Evolutionary conservation across 495 filamentous ascomycete species (phyloP).

Genomic region (Lindgomyces ingoldianus): DNA sequence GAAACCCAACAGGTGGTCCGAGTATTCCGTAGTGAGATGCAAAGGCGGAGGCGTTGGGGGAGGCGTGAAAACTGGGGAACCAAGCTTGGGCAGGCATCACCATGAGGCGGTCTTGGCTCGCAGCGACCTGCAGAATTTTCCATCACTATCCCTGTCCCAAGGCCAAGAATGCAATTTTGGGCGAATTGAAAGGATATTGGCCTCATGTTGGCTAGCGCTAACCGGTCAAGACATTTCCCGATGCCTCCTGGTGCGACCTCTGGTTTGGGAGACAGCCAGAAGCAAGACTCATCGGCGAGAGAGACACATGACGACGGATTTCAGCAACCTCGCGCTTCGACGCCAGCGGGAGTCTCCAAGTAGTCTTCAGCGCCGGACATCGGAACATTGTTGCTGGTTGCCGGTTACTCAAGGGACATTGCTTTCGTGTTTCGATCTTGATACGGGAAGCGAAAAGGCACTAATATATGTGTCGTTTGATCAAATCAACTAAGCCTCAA

Average conservation of each 20-base stretch:
- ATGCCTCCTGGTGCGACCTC: conserved; percentile 2
- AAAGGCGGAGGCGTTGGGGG: conserved; percentile 23
- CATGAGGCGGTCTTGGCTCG: conserved; percentile 9
- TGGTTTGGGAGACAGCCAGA: neutral
- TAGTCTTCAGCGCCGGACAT: neutral
- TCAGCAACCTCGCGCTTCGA: neutral
- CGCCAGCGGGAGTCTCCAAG: neutral
- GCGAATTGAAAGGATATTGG: conserved; percentile 34
- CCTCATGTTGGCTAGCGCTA: conserved; percentile 18
- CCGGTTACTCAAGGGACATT: neutral
- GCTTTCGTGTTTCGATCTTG: neutral
- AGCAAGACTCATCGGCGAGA: neutral
- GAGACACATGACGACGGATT: neutral
- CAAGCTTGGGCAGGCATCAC: conserved; percentile 28
- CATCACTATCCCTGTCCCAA: neutral
- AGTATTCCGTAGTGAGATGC: conserved; percentile 1
- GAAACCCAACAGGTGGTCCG: conserved; percentile 31
- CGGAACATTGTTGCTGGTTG: too few species aligned
- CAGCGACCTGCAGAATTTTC: conserved; percentile 29
- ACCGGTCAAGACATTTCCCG: conserved; percentile 1
- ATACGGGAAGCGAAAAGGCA: neutral
- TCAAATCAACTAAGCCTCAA: neutral
- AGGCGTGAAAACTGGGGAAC: conserved; percentile 24
- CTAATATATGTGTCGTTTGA: neutral
- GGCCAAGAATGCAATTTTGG: conserved; percentile 31